Percentiles rank a stretch among this genome's conserved stretches.
phyloP scores from a whole-genome alignment of 257 asterid genomes.

The Pogostemon cablin region DNA sequence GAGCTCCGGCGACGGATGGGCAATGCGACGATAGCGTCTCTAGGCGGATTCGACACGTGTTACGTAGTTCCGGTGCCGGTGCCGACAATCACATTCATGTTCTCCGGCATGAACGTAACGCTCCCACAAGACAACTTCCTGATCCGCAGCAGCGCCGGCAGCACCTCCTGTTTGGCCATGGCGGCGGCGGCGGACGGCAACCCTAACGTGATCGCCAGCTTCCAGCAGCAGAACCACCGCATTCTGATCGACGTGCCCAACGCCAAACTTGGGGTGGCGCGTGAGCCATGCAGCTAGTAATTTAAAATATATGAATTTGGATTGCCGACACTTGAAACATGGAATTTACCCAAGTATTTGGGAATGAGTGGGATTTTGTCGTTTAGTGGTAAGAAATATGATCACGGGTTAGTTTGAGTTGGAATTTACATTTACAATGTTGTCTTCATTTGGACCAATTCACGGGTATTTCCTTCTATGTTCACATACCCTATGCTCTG shows the following conservation, averaged over 20 bases:
- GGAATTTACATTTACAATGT: background rate
- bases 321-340: conserved; percentile 18
- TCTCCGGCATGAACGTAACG: conserved; percentile 81
- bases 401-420: conserved; percentile 8
- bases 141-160: conserved; percentile 61
- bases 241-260: conserved; percentile 60
- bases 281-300: conserved; percentile 60
- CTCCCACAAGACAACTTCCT: conserved; percentile 80
- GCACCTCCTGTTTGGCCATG: conserved; percentile 70
- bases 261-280: conserved; percentile 64
- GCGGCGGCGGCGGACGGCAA: conserved; percentile 59
- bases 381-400: background rate
- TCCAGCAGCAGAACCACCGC: conserved; percentile 87
- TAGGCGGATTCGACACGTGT: conserved; percentile 97
- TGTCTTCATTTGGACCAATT: background rate
- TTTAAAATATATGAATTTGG: background rate
- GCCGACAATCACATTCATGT: conserved; percentile 75
- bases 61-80: conserved; percentile 62
- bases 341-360: background rate
- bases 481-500: too few relatives aligned
- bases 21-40: conserved; percentile 55
- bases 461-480: background rate
- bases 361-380: background rate
- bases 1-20: conserved; percentile 83
- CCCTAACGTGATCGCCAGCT: conserved; percentile 70